Base-by-base conservation (phyloP, 345 rosid genomes). In the Adansonia digitata region DNA sequence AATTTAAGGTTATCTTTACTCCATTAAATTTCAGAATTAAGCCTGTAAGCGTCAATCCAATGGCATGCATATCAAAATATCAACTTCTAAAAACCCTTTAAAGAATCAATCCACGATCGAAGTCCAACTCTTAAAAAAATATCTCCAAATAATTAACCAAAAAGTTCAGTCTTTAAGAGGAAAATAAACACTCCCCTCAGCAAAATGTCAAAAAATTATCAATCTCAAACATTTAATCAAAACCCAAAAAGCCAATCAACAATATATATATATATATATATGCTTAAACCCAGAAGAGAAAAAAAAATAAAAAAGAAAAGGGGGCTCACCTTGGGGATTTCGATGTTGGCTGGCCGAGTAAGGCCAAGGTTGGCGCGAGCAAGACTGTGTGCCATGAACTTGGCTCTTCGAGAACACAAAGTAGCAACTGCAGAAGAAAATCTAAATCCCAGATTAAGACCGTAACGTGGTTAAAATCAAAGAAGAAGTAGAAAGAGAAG, bases 291-390 rank as follows among this genome's bases (percentile, higher is more conserved):
- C 59, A 27, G 31, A 15, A 24, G 24, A 34, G 1, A n/a, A 31
- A 49, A 67, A 46, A 46, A n/a, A n/a, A n/a, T n/a, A n/a, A n/a
- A n/a, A n/a, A 43, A 59, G 55, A 29, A 59, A 13, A 3, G 77
- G 71, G 39, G 0, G 11, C 7, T 11, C 43, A 94, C 98, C 97
- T 85, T 88, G 56, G 88, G 90, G 72, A 62, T 68, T 2, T 89
- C 89, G 70, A 81, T 49, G 68, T 77, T 75, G 72, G 81, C 77
- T 18, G 97, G 93, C 39, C 81, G 81, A 80, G 97, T 89, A 81
- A 92, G 97, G 52, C 97, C 97, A 60, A 94, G 97, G 83, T 84
- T 82, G 67, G 88, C 86, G 29, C 84, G 84, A 39, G 86, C 80
- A 31, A 84, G 37, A 22, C 79, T 78, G 82, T 83, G 84, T 74